Base-by-base conservation (phyloP, 805 yeast genomes). In the Myxozyma neglecta region DNA sequence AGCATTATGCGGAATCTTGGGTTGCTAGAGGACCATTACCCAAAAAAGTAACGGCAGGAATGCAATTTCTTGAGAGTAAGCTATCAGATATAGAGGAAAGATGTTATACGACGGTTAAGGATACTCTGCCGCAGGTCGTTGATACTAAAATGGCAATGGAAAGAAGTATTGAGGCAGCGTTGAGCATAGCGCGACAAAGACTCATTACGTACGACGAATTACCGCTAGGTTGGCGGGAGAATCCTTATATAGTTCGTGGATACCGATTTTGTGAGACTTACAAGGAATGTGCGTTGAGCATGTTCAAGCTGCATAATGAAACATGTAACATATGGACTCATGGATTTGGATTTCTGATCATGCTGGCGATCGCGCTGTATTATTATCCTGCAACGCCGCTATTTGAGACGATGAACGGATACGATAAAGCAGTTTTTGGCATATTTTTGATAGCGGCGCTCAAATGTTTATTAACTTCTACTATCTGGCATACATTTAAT, bases 301-400 rank as follows among this genome's bases (percentile, higher is more conserved):
- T 91, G 16, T 81, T 84, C 71, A 72, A 78, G 52, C 65, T 81
- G 68, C 98, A 94, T 75, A 93, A 93, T 72, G 99, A 93, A 74
- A 83, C 96, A 0, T 82, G 88, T 71, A 94, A 94, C 75, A 91
- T 93, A 59, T 93, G 99, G 98, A 83, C 97, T 0, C 99, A 93
- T 76, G 70, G 90, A 13, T 40, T 84, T 1, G 98, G 97, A 13
- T 82, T 88, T 1, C 36, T 83, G 1, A 69, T 83, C 35, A 75
- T 92, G 72, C 55, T 81, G 0, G 86, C 85, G 65, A 69, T 92
- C 18, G 80, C 84, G 11, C 48, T 84, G 13, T 76, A 75, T 67
- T 88, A 86, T 65, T 87, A 82, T 69, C 97, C 97, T 10, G 67
- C 72, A 1, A 79, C 92, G 0, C 76, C 73, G 2, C 80, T 82